Evolutionary conservation across 2,329 filamentous ascomycete genomes (phyloP), one percentile per base, ranked within the genome.

Genomic region (Pseudogymnoascus sp.): DNA sequence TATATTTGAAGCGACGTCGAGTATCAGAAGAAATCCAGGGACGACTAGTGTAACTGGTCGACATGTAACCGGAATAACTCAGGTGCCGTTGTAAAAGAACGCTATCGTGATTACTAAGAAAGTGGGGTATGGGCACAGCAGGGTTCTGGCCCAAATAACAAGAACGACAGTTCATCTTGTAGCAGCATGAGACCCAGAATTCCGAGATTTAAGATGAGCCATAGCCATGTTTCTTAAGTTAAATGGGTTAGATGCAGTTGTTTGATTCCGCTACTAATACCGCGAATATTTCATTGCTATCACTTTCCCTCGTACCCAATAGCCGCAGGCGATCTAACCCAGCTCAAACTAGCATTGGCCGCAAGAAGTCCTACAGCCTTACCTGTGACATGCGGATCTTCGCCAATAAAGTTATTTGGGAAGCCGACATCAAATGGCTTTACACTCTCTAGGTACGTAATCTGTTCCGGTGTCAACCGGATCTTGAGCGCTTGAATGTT

Each of bases 401-500:
- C 71, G 0, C 78, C 81, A 2, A 89, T 72, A 68, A 91, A 84
- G 71, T 77, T 83, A 65, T 79, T 75, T 0, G 89, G 89, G 74
- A 91, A 92, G 0, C 87, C 88, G 40, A 83, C 70, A 60, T 90
- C 83, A 67, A 91, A 89, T 0, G 78, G 76, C 37, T 78, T 78
- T 0, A 85, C 84, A 7, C 70, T 76, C 65, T 92, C 88, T 64
- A 92, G 85, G 68, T 86, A 81, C 38, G 82, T 74, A 31, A 93
- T 82, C 42, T 93, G 86, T 65, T 87, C 80, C 0, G 78, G 72
- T 0, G 77, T 81, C 35, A 93, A 76, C 63, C 80, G 75, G 42
- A 91, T 76, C 1, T 78, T 79, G 38, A 93, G 77, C 0, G 87
- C 86, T 69, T 87, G 82, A 67, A 91, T 87, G 69, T 91, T 91